Percentiles rank a stretch among this genome's conserved stretches.
These are phyloP conservation scores for Fusarium pilosicola DNA, from an alignment of 2,329 filamentous ascomycete genomes.

Conservation along the genomic window DNA sequence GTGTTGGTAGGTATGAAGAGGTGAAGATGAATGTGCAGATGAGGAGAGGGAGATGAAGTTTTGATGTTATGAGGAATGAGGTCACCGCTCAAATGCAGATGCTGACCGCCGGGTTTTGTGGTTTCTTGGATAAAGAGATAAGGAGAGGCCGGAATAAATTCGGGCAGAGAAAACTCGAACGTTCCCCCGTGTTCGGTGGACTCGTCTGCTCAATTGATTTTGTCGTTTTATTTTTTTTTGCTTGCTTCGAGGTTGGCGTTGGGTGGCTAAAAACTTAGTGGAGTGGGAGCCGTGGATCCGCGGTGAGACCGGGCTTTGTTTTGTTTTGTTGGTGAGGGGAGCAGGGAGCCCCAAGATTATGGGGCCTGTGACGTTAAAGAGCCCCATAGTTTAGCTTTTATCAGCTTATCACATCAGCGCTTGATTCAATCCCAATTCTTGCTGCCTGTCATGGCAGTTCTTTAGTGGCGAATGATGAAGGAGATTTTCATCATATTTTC, in stretches of 20 bases:
- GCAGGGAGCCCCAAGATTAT: conserved; percentile 12
- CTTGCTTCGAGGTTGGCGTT: too few relatives aligned
- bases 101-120: conserved; percentile 38
- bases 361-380: conserved; percentile 23
- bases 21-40: not conserved
- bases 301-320: not conserved
- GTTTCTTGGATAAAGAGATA: not conserved
- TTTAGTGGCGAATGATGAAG: conserved; percentile 25
- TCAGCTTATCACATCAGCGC: conserved; percentile 19
- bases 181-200: conserved; percentile 32
- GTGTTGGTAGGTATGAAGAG: not conserved
- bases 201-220: not conserved
- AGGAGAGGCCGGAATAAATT: conserved; percentile 30
- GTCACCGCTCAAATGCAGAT: conserved; percentile 27
- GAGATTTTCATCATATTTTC: conserved; percentile 5
- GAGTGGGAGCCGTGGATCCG: conserved; percentile 3
- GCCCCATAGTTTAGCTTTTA: conserved; percentile 22
- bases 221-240: not conserved
- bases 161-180: conserved; percentile 27
- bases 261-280: conserved; percentile 25
- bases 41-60: not conserved
- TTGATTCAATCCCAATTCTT: conserved; percentile 24
- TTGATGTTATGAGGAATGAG: conserved; percentile 28
- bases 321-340: conserved; percentile 13
- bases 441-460: conserved; percentile 13